A percentile compares a stretch with the other conserved stretches of the same genome.
These are phyloP conservation scores for Tinospora cordifolia DNA, from an alignment of 164 flowering plant species.

Conservation along the genomic window DNA sequence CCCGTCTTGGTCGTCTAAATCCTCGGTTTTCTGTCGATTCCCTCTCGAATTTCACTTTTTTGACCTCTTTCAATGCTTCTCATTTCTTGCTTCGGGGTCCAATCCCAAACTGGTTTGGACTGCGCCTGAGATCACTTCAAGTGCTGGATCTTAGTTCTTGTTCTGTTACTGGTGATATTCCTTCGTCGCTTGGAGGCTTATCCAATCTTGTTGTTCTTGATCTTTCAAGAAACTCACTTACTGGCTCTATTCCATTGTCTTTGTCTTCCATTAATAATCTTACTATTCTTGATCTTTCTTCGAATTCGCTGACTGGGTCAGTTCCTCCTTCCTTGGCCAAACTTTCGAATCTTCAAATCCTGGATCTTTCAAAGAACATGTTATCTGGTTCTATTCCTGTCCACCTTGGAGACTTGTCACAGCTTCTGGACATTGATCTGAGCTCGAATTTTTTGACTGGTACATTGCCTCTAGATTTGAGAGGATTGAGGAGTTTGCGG, in stretches of 20 bases:
- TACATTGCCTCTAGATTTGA: constrained; percentile 38
- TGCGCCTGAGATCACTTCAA: constrained; percentile 27
- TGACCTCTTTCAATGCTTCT: constrained; percentile 55
- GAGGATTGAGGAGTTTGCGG: constrained; percentile 41
- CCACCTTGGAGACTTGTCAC: constrained; percentile 45
- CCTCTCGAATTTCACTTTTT: constrained; percentile 43
- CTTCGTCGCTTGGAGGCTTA: constrained; percentile 28
- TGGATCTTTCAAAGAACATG: constrained; percentile 53
- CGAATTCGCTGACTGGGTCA: constrained; percentile 40
- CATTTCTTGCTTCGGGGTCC: constrained; percentile 54
- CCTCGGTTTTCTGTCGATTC: constrained; percentile 54
- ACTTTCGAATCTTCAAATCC: constrained; percentile 26
- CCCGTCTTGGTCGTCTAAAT: constrained; percentile 32
- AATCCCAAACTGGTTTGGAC: constrained; percentile 70
- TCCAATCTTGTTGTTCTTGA: constrained; percentile 25
- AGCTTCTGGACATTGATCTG: constrained; percentile 57
- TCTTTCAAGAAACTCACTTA: constrained; percentile 33
- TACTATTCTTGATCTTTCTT: constrained; percentile 31
- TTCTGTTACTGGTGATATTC: constrained; percentile 44
- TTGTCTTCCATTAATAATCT: constrained; percentile 25
- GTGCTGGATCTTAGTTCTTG: constrained; percentile 65
- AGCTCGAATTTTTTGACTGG: constrained; percentile 53
- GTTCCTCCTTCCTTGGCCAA: constrained; percentile 35
- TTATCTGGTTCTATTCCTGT: constrained; percentile 43
- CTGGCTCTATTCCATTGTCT: constrained; percentile 33